Evolutionary conservation across 345 rosid species (phyloP), one percentile per base, ranked within the genome.

Genomic region (sweet orange (Citrus sinensis)): DNA sequence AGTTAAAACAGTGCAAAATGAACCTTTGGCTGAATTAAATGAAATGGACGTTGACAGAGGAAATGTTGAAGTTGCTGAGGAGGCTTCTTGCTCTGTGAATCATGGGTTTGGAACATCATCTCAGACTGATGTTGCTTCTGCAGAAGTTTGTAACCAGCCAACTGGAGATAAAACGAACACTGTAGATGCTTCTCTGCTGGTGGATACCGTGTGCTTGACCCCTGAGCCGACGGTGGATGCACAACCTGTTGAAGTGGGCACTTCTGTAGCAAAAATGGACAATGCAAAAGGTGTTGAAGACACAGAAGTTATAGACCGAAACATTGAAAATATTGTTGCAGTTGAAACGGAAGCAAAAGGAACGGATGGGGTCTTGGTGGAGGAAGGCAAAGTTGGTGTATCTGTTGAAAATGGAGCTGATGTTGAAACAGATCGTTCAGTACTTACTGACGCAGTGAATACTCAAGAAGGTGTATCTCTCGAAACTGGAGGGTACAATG

Each of bases 1-100:
- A 71, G 58, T 58, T 81, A 71, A 79, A 69, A 30, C 81, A 65
- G 55, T 80, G 76, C 85, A 86, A 67, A 82, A 37, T 24, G 92
- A 90, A 70, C 80, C 80, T 79, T 76, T 79, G 80, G 86, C 79
- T 54, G 86, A 82, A 78, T 67, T 62, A 63, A 76, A 67, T 76
- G 93, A 86, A 40, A 81, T 86, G 88, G 92, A 89, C 71, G 73
- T 74, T 82, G 87, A 84, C 58, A 74, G 76, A 74, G 88, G 74
- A 76, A 84, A 70, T 70, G 49, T 66, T 64, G 86, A 65, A 73
- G 85, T 71, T 86, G 86, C 78, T 78, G 89, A 85, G 86, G 87
- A 85, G 46, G 83, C 74, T 78, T 85, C 81, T 79, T 78, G 75
- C 65, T 62, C 82, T 61, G 70, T 55, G 60, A 62, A 77, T 69